Evolutionary conservation across 768 basidiomycete genomes (phyloP).

Genomic region (Boletus rubescentipes): DNA sequence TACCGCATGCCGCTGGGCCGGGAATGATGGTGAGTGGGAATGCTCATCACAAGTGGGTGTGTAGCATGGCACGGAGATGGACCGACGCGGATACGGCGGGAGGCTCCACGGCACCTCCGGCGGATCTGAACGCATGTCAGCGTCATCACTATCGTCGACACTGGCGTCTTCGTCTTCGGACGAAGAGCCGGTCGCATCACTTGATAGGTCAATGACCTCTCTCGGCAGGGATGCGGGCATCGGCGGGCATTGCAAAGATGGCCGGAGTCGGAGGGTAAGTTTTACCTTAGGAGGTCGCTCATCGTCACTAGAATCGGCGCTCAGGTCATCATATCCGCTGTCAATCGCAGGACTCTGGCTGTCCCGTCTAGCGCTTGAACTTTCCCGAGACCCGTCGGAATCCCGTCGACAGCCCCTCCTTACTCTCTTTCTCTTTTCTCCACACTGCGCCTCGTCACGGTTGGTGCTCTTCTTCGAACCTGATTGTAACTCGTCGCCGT

Average conservation of each 20-base stretch:
- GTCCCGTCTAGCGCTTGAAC: constrained; percentile 11
- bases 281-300: constrained; percentile 61
- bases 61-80: constrained; percentile 56
- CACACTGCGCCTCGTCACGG: constrained; percentile 38
- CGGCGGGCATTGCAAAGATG: constrained; percentile 29
- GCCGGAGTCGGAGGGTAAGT: constrained; percentile 62
- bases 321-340: constrained; percentile 27
- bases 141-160: constrained; percentile 20
- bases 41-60: constrained; percentile 44
- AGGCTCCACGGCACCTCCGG: constrained; percentile 47
- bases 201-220: constrained; percentile 43
- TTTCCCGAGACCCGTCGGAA: constrained; percentile 16
- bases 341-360: constrained; percentile 26
- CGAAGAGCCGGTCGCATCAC: constrained; percentile 34
- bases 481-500: constrained; percentile 31
- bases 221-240: constrained; percentile 11
- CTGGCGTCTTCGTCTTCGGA: constrained; percentile 38
- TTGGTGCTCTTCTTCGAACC: constrained; percentile 45
- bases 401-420: constrained; percentile 31
- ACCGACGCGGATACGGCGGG: constrained; percentile 56
- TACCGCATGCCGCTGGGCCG: constrained; percentile 21
- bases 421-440: constrained; percentile 46
- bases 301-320: constrained; percentile 30
- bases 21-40: constrained; percentile 30
- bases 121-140: constrained; percentile 18